Percentiles rank a stretch among this genome's conserved stretches.
Conservation (phyloP, 2,329 filamentous ascomycete genomes). For the Hysterium pulicare region DNA sequence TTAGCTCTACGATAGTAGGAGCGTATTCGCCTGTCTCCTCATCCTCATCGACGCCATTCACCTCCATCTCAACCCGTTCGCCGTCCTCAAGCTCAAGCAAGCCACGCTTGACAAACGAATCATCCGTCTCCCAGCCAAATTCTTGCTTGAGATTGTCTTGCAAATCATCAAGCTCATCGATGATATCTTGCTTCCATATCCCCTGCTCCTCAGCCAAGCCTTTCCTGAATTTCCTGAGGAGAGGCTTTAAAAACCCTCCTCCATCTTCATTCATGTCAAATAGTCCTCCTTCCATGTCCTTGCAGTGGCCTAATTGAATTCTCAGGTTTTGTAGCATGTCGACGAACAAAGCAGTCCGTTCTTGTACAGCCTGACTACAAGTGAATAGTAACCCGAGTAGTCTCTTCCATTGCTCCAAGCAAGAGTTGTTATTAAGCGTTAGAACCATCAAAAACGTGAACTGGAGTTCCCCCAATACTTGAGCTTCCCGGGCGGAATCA, state of each 20-base stretch:
- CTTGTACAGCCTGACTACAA: conserved; percentile 50
- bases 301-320: conserved; percentile 54
- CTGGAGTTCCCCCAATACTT: conserved; percentile 57
- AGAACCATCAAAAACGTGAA: conserved; percentile 62
- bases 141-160: conserved; percentile 53
- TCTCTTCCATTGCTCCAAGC: conserved; percentile 64
- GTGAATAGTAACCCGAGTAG: conserved; percentile 56
- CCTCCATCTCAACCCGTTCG: conserved; percentile 59
- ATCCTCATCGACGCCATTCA: conserved; percentile 54
- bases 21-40: conserved; percentile 65
- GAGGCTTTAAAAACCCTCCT: conserved; percentile 49
- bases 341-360: conserved; percentile 51
- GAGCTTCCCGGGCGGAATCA: conserved; percentile 23
- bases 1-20: conserved; percentile 57
- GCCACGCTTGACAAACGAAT: conserved; percentile 53
- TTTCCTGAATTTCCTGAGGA: conserved; percentile 53
- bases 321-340: conserved; percentile 49
- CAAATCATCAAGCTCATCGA: conserved; percentile 53
- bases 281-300: conserved; percentile 58
- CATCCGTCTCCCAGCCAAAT: conserved; percentile 58
- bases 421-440: conserved; percentile 64
- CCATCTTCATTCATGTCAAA: conserved; percentile 57
- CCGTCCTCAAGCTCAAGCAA: conserved; percentile 62
- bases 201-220: conserved; percentile 48
- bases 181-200: conserved; percentile 43